Base-by-base conservation (phyloP, 192 early-diverging fungal species). In the Polychytrium aggregatum region DNA sequence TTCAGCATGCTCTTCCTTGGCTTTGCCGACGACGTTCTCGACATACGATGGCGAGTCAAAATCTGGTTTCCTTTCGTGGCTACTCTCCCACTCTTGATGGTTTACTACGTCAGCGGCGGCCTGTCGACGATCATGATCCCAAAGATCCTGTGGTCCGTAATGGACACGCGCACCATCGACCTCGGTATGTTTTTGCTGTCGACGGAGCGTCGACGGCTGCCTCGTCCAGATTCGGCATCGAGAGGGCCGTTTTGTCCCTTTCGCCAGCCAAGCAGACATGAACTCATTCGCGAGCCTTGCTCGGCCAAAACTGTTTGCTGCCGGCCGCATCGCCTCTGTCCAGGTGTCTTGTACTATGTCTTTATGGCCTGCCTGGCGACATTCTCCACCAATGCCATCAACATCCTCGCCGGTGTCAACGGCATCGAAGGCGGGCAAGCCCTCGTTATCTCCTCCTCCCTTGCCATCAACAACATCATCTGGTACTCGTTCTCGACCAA, bases 301-400 rank as follows among this genome's bases (percentile, higher is more conserved):
- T 17, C 25, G 11, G 13, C 38, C 38, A 55, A 18, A 33, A n/a
- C 3, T 9, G 5, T 17, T 5, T 31, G 28, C 37, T 58, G 25
- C 9, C 43, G 16, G 25, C n/a, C 11, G 17, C 49, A 40, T 20
- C 20, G 27, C 24, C 17, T 17, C 20, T 30, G n/a, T 14, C 8
- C 49, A 87, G 87, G 87, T 0, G 29, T 63, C 4, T 62, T 97
- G 2, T 99, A 99, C 68, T 99, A 99, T 68, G 67, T 84, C 13
- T 96, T 91, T 55, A 96, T 97, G 79, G 76, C 72, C 0, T 60
- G 85, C 52, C 72, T 96, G 44, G 76, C 82, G 27, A 84, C 92
- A 20, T 99, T 99, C 59, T 94, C 87, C 46, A 99, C 96, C 9
- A 89, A 99, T 56, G 84, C 88, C 14, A 96, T 99, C 69, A 99